These are phyloP conservation scores for Bipolaris victoriae DNA, from an alignment of 2,329 filamentous ascomycete species.

Conservation along the genomic window DNA sequence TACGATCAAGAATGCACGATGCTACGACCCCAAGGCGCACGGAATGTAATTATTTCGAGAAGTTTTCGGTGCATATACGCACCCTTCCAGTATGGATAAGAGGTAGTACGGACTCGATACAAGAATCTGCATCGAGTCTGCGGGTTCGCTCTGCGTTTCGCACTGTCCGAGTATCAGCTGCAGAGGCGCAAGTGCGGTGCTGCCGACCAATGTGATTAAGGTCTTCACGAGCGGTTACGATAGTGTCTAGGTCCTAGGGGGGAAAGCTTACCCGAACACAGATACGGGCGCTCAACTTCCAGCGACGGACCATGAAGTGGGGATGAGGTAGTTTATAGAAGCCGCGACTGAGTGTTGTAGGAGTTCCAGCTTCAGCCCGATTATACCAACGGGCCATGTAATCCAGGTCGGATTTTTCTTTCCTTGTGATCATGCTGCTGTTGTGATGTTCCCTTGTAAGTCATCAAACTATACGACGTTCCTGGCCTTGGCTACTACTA, in stretches of 20 bases:
- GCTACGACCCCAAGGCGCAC: background rate
- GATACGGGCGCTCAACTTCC: background rate
- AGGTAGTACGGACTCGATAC: background rate
- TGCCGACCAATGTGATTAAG: background rate
- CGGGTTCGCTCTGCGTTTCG: background rate
- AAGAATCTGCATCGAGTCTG: background rate
- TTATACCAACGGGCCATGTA: slow-evolving; percentile 28
- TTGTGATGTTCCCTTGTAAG: slow-evolving; percentile 23
- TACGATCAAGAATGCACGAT: background rate
- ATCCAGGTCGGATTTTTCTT: slow-evolving; percentile 32
- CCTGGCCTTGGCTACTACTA: slow-evolving; percentile 21
- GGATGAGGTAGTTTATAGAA: background rate
- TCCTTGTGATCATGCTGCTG: slow-evolving; percentile 33
- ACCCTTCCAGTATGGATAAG: background rate
- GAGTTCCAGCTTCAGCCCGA: slow-evolving; percentile 27
- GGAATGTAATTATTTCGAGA: background rate
- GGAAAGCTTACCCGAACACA: background rate
- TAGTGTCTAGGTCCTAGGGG: background rate
- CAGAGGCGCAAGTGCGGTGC: background rate
- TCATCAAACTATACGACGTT: slow-evolving; percentile 30
- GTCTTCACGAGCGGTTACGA: background rate
- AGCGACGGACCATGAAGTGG: background rate
- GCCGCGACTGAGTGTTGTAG: slow-evolving; percentile 12
- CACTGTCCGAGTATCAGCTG: background rate
- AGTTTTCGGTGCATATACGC: background rate